Evolutionary conservation across 305 asterid species (phyloP).

Genomic region (Galium porrigens): DNA sequence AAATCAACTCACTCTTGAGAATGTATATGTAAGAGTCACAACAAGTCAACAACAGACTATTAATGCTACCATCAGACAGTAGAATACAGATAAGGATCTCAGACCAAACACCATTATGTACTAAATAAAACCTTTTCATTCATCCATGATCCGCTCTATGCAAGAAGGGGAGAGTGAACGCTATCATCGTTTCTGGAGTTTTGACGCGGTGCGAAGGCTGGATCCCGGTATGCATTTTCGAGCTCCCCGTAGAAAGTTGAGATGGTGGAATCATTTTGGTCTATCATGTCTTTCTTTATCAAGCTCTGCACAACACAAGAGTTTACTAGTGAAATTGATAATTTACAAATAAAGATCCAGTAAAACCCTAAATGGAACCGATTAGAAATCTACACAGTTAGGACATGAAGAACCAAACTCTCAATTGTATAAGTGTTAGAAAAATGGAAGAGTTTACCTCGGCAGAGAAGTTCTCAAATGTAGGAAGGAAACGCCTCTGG

Average conservation of each 20-base stretch:
- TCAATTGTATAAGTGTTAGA: not conserved
- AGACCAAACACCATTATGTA: not conserved
- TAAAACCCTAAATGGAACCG: not conserved
- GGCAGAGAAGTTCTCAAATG: slow-evolving; percentile 61
- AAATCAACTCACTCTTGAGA: not conserved
- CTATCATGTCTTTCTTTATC: slow-evolving; percentile 63
- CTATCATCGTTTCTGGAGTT: slow-evolving; percentile 25
- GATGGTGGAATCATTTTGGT: slow-evolving; percentile 38
- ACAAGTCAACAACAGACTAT: not conserved
- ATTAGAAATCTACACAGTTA: not conserved
- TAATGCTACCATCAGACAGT: not conserved
- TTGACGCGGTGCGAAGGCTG: slow-evolving; percentile 37
- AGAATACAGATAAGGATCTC: not conserved
- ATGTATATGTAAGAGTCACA: not conserved
- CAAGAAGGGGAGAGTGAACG: slow-evolving; percentile 52
- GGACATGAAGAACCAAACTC: not conserved
- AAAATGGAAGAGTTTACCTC: slow-evolving; percentile 39
- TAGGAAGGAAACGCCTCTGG: slow-evolving; percentile 66
- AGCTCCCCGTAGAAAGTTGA: slow-evolving; percentile 49
- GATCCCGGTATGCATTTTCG: slow-evolving; percentile 60
- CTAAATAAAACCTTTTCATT: not conserved
- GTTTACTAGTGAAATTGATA: not conserved
- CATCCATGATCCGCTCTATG: not conserved
- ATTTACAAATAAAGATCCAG: not conserved
- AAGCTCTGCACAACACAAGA: slow-evolving; percentile 42